Base-by-base conservation (phyloP, 495 filamentous ascomycete species). In the Astrothelium macrocarpum region DNA sequence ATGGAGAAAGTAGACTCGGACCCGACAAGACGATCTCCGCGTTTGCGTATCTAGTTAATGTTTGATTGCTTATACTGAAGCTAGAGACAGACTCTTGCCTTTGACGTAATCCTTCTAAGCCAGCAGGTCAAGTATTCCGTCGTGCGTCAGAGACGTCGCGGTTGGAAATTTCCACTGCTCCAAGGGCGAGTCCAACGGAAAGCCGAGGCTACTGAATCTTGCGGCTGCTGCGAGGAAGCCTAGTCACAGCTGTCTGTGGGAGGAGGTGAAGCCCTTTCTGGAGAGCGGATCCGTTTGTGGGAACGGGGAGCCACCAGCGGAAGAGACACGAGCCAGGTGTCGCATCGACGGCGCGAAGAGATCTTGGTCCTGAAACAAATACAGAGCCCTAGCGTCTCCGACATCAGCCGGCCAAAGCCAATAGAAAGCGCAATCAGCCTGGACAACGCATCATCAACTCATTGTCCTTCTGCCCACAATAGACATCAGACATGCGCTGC, bases 131-230 rank as follows among this genome's bases (percentile, higher is more conserved):
- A 26, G 49, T 56, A 49, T 5, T 39, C 5, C 14, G 5, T 14
- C 14, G 12, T 11, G 29, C 16, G 49, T 9, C 12, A 29, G 49
- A 9, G 12, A 56, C 7, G 49, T 9, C 7, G 25, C 49, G 26
- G 49, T 29, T 56, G 20, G 49, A n/a, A 56, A 56, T 29, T 56
- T 56, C n/a, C 26, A 56, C 49, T 28, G 49, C 49, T 56, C 49
- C 25, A 29, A 20, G 20, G 29, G 23, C 29, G 7, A 20, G 25
- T 10, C 49, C 49, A 28, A 16, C 9, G 25, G 49, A 29, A 29
- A 56, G 9, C 49, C 20, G 29, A 20, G 20, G 25, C n/a, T n/a
- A n/a, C n/a, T n/a, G 9, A 5, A 28, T 26, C 5, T 11, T 29
- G 12, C n/a, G n/a, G n/a, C n/a, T n/a, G n/a, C n/a, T n/a, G n/a